Base-by-base conservation (phyloP, 129 eudicot species). In the Scalesia atractyloides region DNA sequence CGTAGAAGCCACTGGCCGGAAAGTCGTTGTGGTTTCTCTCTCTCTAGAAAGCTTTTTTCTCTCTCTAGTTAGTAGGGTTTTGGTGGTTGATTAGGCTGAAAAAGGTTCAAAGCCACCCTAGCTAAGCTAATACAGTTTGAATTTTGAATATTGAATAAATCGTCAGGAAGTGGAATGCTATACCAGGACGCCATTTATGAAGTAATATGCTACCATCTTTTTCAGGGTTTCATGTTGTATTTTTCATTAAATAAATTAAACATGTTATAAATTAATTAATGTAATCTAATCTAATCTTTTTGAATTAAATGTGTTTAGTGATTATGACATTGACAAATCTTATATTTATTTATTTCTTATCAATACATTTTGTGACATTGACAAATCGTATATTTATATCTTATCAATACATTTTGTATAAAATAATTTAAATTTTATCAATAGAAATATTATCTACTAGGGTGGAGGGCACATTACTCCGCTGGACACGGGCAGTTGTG, bases 161-260 rank as follows among this genome's bases (percentile, higher is more conserved):
- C 68, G 80, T 67, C 24, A n/a, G 2, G 24, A 46, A 76, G 52
- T 76, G 49, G 58, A 60, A 52, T 50, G 8, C 9, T 16, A 26
- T 56, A 49, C 15, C 4, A 66, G 53, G 61, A 76, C 80, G 75
- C 74, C 80, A 57, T 76, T 68, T 58, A 30, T n/a, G 74, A 76
- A 75, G 47, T 66, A 65, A 76, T 66, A 76, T 75, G 73, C 67
- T 17, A 9, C 66, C 48, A n/a, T 49, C 47, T 33, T 49, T 64
- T 47, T 16, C 9, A 64, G n/a, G 69, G 16, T 65, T 41, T 41
- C 53, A 60, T 26, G 19, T 30, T 52, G 3, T 17, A 16, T 52
- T 1, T 20, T 52, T 16, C 9, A 41, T 41, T 41, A 41, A 6
- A 41, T 41, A 1, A 9, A 41, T 7, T 0, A 7, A n/a, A n/a